Evolutionary conservation across 345 rosid species (phyloP), one percentile per base, ranked within the genome.

Genomic region (Lepidium africanum): DNA sequence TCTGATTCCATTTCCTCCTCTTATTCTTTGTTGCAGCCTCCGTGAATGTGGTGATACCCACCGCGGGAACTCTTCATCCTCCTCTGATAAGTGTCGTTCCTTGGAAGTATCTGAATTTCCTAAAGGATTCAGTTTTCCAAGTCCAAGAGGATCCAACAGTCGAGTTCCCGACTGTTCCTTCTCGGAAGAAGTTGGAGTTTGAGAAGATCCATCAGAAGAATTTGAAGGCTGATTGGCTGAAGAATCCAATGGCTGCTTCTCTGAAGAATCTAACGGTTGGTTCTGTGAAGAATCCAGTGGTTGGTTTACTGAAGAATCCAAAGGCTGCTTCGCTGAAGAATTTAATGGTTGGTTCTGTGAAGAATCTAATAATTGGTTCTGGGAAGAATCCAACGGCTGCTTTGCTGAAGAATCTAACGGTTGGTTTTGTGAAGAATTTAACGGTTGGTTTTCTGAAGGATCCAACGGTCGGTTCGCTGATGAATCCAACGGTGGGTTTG

Each of bases 1-100:
- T 13, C 68, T 80, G 3, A 84, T 35, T 0, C 19, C 30, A 0
- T 27, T 16, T 2, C 77, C 38, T 0, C 71, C 21, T 2, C 15
- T 50, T 0, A 5, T 15, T 13, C 76, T 27, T 0, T 75, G 65
- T 5, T 85, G 84, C 12, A 85, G 74, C n/a, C 47, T 68, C 19
- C 74, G 46, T 1, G 78, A 53, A 25, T 54, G 74, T 2, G 0
- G 2, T 45, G 45, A 14, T 7, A 74, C 21, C 78, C 78, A 74
- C 0, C 4, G 12, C 6, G 78, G 78, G 15, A 68, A 60, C 35
- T n/a, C 64, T 16, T 6, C 54, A 37, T 47, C 32, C 23, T 56
- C 72, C 1, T 56, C 72, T 0, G 9, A 36, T 43, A 72, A 55
- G 13, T 54, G 64, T 55, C 76, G 39, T 2, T 53, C 16, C 1